Conservation (phyloP, 352 stramenopile genomes). For the Pythium sukuiense region DNA sequence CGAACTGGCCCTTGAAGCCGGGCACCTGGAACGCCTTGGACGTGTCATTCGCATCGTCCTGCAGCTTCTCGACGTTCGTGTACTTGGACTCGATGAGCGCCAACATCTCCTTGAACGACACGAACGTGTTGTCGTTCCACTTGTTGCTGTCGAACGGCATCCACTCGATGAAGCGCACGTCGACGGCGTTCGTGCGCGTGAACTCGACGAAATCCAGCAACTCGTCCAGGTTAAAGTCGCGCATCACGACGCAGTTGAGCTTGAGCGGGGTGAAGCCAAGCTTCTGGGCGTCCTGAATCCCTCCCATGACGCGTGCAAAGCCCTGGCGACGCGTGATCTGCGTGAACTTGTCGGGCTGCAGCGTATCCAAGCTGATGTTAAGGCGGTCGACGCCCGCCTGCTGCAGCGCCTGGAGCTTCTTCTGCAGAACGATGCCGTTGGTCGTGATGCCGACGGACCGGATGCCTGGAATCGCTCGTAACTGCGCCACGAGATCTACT, state of each 20-base stretch:
- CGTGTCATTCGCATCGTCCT: slow-evolving; percentile 91
- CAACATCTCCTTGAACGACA: slow-evolving; percentile 94
- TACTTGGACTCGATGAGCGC: slow-evolving; percentile 43
- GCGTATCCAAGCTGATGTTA: slow-evolving; percentile 97
- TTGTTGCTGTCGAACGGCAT: slow-evolving; percentile 99
- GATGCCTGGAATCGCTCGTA: slow-evolving; percentile 70
- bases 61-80: slow-evolving; percentile 49
- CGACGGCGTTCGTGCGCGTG: slow-evolving; percentile 78
- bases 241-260: slow-evolving; percentile 98
- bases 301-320: slow-evolving; percentile 80
- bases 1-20: slow-evolving; percentile 73
- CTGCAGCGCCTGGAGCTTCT: slow-evolving; percentile 78
- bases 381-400: slow-evolving; percentile 86
- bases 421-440: slow-evolving; percentile 93
- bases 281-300: slow-evolving; percentile 72
- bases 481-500: slow-evolving; percentile 44
- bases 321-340: slow-evolving; percentile 92
- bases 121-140: slow-evolving; percentile 93
- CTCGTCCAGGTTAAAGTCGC: slow-evolving; percentile 95
- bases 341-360: slow-evolving; percentile 91
- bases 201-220: slow-evolving; percentile 94
- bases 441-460: slow-evolving; percentile 94
- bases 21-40: slow-evolving; percentile 92
- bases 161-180: slow-evolving; percentile 99
- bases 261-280: slow-evolving; percentile 84